Conservation (phyloP, 345 rosid species). For the Camelina hispida region DNA sequence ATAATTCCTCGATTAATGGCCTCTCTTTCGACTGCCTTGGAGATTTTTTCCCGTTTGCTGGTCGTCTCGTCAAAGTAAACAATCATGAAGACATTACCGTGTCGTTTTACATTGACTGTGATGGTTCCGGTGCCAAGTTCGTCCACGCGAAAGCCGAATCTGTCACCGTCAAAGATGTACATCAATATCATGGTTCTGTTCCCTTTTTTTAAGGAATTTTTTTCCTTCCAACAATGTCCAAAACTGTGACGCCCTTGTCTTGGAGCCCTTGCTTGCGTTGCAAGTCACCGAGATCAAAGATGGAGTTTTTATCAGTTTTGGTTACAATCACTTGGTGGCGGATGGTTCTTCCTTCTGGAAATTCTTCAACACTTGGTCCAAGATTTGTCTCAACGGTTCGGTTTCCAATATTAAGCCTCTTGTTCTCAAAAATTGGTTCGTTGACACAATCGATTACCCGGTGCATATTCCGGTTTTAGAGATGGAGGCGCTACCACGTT, state of each 20-base stretch:
- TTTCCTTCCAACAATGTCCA: conserved; percentile 46
- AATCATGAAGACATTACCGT: conserved; percentile 26
- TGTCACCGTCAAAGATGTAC: conserved; percentile 41
- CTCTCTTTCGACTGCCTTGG: conserved; percentile 31
- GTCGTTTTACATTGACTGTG: conserved; percentile 33
- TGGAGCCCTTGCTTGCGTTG: conserved; percentile 50
- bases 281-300: conserved; percentile 54
- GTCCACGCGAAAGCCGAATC: conserved; percentile 47
- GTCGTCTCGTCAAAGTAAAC: conserved; percentile 37
- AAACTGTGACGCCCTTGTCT: conserved; percentile 32
- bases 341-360: conserved; percentile 58
- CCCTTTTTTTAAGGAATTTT: conserved; percentile 21
- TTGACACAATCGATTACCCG: conserved; percentile 11
- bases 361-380: conserved; percentile 56
- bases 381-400: conserved; percentile 32
- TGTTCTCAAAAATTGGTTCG: conserved; percentile 40
- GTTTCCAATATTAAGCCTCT: conserved; percentile 7
- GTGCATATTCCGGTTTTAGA: conserved; percentile 42
- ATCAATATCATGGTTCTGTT: conserved; percentile 41
- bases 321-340: conserved; percentile 45
- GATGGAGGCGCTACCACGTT: background rate
- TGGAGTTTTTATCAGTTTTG: conserved; percentile 54
- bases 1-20: conserved; percentile 15
- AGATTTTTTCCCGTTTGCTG: conserved; percentile 26
- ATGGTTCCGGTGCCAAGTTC: conserved; percentile 38